A percentile compares a stretch with the other conserved stretches of the same genome.
phyloP scores from a whole-genome alignment of 805 yeast species.

The Candida xiaguanensis region DNA sequence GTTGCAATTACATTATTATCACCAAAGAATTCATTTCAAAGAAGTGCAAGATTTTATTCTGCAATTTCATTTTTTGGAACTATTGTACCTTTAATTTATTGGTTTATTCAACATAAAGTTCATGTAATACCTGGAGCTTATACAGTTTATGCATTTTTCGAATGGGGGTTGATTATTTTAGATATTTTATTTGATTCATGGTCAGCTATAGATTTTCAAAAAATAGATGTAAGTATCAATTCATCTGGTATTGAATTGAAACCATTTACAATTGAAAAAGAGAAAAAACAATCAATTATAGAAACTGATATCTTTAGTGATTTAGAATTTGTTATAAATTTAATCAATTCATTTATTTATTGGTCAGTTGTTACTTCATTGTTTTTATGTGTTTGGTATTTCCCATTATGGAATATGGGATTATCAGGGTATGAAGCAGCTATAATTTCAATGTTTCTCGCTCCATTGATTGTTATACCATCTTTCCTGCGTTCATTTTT shows the following conservation, averaged over 20 bases:
- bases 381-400: conserved; percentile 89
- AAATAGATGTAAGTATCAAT: conserved; percentile 47
- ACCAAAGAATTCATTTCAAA: conserved; percentile 38
- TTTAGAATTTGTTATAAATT: conserved; percentile 40
- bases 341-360: conserved; percentile 68
- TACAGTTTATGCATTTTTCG: conserved; percentile 89
- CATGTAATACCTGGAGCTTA: conserved; percentile 89
- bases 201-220: conserved; percentile 66
- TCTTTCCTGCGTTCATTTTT: conserved; percentile 36
- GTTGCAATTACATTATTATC: conserved; percentile 54
- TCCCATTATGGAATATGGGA: conserved; percentile 98
- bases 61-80: conserved; percentile 64
- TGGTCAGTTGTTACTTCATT: conserved; percentile 85
- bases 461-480: conserved; percentile 55
- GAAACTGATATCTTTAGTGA: conserved; percentile 23
- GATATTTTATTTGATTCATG: conserved; percentile 86
- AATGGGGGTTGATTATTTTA: conserved; percentile 82
- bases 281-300: conserved; percentile 2
- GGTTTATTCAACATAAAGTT: conserved; percentile 91
- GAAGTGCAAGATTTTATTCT: conserved; percentile 51
- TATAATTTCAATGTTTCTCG: conserved; percentile 46
- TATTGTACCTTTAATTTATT: conserved; percentile 77
- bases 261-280: conserved; percentile 12
- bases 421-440: conserved; percentile 89
- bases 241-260: conserved; percentile 22